These are phyloP conservation scores for Wickerhamiella allomyrinae DNA, from an alignment of 805 yeast genomes.

Conservation along the genomic window DNA sequence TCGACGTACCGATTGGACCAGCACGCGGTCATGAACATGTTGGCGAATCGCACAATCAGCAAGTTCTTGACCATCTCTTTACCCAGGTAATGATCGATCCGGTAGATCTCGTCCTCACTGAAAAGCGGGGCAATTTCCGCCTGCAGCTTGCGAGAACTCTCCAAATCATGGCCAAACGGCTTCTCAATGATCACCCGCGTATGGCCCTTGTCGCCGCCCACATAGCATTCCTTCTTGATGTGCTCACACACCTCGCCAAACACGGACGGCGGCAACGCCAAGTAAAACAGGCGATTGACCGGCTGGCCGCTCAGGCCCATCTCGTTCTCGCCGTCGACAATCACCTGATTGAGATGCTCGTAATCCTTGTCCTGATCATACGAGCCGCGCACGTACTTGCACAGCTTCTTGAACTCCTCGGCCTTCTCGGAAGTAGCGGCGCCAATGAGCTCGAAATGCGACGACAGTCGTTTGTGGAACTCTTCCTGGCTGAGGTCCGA, in stretches of 20 bases:
- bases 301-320: slow-evolving; percentile 15
- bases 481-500: slow-evolving; percentile 56
- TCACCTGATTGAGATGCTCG: slow-evolving; percentile 36
- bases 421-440: slow-evolving; percentile 28
- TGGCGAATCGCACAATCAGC: slow-evolving; percentile 78
- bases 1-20: slow-evolving; percentile 76
- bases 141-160: slow-evolving; percentile 65
- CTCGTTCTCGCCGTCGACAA: slow-evolving; percentile 45
- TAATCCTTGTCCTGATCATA: slow-evolving; percentile 77
- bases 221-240: slow-evolving; percentile 52
- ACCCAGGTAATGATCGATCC: slow-evolving; percentile 96
- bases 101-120: slow-evolving; percentile 78
- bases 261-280: slow-evolving; percentile 90
- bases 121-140: slow-evolving; percentile 67
- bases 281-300: slow-evolving; percentile 74
- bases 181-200: slow-evolving; percentile 86
- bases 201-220: slow-evolving; percentile 42
- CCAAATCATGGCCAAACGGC: slow-evolving; percentile 91
- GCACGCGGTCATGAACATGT: slow-evolving; percentile 70
- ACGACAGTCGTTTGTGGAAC: slow-evolving; percentile 49
- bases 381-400: slow-evolving; percentile 59
- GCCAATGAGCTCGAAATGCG: slow-evolving; percentile 43
- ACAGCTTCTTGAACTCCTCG: slow-evolving; percentile 50
- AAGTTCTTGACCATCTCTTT: slow-evolving; percentile 96
- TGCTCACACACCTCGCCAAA: slow-evolving; percentile 67